Conservation (phyloP, 306 rosid species). For the Pueraria montana region DNA sequence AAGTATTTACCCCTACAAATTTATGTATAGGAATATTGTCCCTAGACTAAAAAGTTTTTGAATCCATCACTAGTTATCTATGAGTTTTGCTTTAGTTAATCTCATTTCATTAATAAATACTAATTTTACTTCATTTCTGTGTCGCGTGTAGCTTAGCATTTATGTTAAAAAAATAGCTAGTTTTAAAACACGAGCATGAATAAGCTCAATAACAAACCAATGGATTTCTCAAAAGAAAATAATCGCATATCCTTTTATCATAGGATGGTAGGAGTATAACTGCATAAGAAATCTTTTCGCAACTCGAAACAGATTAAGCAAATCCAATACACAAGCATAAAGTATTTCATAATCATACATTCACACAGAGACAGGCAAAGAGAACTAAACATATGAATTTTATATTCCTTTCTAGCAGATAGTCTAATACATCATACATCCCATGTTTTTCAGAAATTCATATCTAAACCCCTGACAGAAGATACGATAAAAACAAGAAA, state of each 20-base stretch:
- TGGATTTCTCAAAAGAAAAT: background rate
- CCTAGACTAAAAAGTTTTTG: no score
- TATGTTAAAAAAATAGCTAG: background rate
- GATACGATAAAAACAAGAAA: slow-evolving; percentile 46
- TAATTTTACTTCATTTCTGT: background rate
- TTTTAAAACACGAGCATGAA: background rate
- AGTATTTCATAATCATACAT: background rate
- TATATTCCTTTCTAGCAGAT: slow-evolving; percentile 61
- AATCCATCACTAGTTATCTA: background rate
- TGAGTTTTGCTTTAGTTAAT: background rate
- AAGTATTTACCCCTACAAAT: no score
- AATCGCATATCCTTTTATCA: background rate
- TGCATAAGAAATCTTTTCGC: background rate
- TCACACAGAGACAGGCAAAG: background rate
- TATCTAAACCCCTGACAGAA: slow-evolving; percentile 45
- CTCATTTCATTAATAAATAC: background rate
- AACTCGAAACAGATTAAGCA: slow-evolving; percentile 1
- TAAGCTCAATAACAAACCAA: background rate
- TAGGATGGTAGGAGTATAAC: background rate
- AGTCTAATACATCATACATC: slow-evolving; percentile 58
- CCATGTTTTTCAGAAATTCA: slow-evolving; percentile 54
- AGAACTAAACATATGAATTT: slow-evolving; percentile 38
- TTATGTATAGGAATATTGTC: no score
- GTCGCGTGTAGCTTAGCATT: background rate
- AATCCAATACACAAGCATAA: background rate